Evolutionary conservation across 192 early-diverging fungal genomes (phyloP).

Genomic region (Coemansia sp.): DNA sequence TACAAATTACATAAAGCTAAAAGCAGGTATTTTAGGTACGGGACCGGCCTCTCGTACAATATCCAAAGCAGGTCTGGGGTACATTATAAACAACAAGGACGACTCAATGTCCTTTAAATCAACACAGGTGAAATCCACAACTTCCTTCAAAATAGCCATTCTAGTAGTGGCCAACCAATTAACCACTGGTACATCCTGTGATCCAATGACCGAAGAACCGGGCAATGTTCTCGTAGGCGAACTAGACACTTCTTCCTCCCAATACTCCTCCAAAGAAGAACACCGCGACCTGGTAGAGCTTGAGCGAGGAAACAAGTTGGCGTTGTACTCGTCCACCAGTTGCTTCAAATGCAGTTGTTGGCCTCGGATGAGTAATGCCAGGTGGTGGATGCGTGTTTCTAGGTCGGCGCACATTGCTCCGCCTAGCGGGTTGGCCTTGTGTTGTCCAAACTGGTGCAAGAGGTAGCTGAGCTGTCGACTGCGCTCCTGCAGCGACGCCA

Average conservation of each 20-base stretch:
- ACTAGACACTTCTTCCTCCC: constrained; percentile 3
- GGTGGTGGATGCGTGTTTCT: constrained; percentile 42
- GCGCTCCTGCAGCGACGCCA: constrained; percentile 20
- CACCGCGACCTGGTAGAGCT: constrained; percentile 1
- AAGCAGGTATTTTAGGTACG: too few species aligned
- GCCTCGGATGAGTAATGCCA: constrained; percentile 34
- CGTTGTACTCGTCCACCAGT: constrained; percentile 16
- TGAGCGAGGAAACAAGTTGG: constrained; percentile 1
- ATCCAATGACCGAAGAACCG: background rate
- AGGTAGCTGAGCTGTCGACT: constrained; percentile 18
- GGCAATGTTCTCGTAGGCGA: background rate
- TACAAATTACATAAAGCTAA: background rate
- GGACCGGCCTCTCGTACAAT: too few species aligned
- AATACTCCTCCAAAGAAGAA: constrained; percentile 10
- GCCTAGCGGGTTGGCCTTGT: constrained; percentile 36
- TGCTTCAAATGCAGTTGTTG: constrained; percentile 25
- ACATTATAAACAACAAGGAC: constrained; percentile 11
- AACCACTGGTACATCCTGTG: background rate
- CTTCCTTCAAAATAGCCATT: constrained; percentile 23
- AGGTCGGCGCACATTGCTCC: constrained; percentile 41
- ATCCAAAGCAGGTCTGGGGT: too few species aligned
- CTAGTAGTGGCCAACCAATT: constrained; percentile 32
- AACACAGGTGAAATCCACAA: constrained; percentile 20
- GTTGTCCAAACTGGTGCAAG: constrained; percentile 11
- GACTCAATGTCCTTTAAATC: constrained; percentile 27